Base-by-base conservation (phyloP, 2,329 filamentous ascomycete species). In the Cytospora piceicola region DNA sequence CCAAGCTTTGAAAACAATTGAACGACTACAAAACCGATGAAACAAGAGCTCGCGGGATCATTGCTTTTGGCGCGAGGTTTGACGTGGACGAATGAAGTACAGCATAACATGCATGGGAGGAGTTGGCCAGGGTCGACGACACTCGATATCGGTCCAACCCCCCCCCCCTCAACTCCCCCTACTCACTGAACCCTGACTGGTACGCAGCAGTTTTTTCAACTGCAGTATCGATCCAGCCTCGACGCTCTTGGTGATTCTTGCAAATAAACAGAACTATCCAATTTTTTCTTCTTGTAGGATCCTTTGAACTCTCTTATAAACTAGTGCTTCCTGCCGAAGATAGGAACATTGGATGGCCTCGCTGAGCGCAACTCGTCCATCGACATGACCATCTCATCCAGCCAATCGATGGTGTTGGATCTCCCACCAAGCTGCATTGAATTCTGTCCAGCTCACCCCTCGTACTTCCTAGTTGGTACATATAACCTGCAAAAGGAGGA, bases 401-500 rank as follows among this genome's bases (percentile, higher is more conserved):
- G 82, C 36, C 75, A 77, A 58, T 85, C 85, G 4, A 72, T 85
- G 34, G 81, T 75, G 5, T 78, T 93, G 24, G 85, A 91, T 61
- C 80, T 91, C 0, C 91, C 91, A 4, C 91, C 91, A 1, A 92
- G 90, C 72, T 94, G 91, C 73, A 82, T 93, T n/a, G 88, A 91
- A 67, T 92, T 93, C 72, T 90, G 87, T 69, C 87, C 88, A 1
- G 75, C 77, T 0, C 74, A 87, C 65, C 85, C 86, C 0, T 78
- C 87, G 0, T 86, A 89, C 72, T 89, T 96, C 70, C 81, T 96
- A 0, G 85, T 97, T 57, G 94, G 94, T 49, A 97, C 94, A 1
- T 97, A 97, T 77, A 86, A 90, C 68, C 83, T 97, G 32, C 81
- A 93, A 68, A 82, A 83, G 67, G 72, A 72, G 14, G 72, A 73